Base-by-base conservation (phyloP, 805 yeast species). In the Wickerhamomyces chaumierensis region DNA sequence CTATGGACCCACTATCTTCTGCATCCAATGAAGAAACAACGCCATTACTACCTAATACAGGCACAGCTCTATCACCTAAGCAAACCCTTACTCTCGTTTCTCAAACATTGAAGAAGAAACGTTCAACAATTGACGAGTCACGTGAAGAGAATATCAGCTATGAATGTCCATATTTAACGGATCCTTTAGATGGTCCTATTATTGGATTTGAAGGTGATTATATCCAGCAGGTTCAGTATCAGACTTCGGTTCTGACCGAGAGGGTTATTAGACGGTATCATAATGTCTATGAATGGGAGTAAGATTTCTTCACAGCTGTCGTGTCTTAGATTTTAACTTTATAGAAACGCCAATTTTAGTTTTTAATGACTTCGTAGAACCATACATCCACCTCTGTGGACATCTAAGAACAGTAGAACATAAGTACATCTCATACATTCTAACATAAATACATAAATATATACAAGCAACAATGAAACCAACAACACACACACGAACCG, bases 101-200 rank as follows among this genome's bases (percentile, higher is more conserved):
- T 35, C 40, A 19, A 18, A 18, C 40, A 1, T 36, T 49, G 36
- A 48, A 38, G 27, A 48, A 47, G 35, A 48, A 49, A 28, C 39
- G 48, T 41, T 47, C 49, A 31, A 53, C 55, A 1, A 39, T 53
- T 31, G 58, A 53, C 43, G 58, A 53, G 20, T 21, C 44, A 2
- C 46, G 58, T 34, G 58, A 53, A 32, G 61, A 60, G 31, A 49
- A 57, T 31, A 57, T 74, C 44, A 74, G 75, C 4, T 90, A 87
- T 49, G 78, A 75, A 35, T 88, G 84, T 56, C 95, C 96, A 5
- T 74, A 75, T 47, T 59, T 86, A 45, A 69, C 78, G 0, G 73
- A 71, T 39, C 71, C 75, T 13, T 60, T 90, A 32, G 95, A 86
- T 43, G 94, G 94, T 0, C 96, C 97, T 0, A 73, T 92, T 69